These are phyloP conservation scores for Penicillium verrucosum DNA, from an alignment of 2,329 filamentous ascomycete species.

Conservation along the genomic window DNA sequence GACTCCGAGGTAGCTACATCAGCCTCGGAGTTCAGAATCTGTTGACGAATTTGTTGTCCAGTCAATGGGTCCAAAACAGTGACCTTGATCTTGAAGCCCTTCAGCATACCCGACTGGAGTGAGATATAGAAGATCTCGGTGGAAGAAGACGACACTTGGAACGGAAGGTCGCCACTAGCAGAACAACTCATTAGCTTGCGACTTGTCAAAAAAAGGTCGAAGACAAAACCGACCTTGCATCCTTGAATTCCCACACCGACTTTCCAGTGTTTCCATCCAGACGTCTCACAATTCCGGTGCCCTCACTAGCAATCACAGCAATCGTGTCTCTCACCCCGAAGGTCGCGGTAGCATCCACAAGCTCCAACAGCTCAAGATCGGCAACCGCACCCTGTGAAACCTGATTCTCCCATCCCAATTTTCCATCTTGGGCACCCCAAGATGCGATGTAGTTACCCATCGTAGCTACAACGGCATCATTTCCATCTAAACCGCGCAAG, in stretches of 20 bases:
- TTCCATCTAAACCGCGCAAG: constrained; percentile 72
- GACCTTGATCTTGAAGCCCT: constrained; percentile 74
- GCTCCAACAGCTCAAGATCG: constrained; percentile 69
- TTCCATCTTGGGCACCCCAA: constrained; percentile 81
- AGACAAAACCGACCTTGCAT: constrained; percentile 49
- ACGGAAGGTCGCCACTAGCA: constrained; percentile 63
- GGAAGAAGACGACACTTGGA: constrained; percentile 69
- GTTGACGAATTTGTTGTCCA: constrained; percentile 69
- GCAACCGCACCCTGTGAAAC: constrained; percentile 49
- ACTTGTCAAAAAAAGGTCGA: not conserved
- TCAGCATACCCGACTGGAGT: constrained; percentile 62
- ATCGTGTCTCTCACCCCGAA: constrained; percentile 60
- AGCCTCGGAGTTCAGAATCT: constrained; percentile 68
- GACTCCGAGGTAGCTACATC: constrained; percentile 56
- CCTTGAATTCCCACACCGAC: constrained; percentile 74
- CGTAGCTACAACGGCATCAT: constrained; percentile 73
- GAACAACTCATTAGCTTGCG: constrained; percentile 20
- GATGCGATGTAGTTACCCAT: constrained; percentile 67
- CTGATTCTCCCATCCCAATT: constrained; percentile 68
- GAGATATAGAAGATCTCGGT: constrained; percentile 73
- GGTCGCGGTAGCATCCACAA: constrained; percentile 54
- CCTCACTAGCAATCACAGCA: constrained; percentile 58
- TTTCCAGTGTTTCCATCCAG: constrained; percentile 70
- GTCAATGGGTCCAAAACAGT: constrained; percentile 68
- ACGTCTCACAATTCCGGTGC: constrained; percentile 61